Percentiles rank a stretch among this genome's conserved stretches.
Conservation (phyloP, 1,284 basidiomycete genomes). For the Butyriboletus appendiculatus region DNA sequence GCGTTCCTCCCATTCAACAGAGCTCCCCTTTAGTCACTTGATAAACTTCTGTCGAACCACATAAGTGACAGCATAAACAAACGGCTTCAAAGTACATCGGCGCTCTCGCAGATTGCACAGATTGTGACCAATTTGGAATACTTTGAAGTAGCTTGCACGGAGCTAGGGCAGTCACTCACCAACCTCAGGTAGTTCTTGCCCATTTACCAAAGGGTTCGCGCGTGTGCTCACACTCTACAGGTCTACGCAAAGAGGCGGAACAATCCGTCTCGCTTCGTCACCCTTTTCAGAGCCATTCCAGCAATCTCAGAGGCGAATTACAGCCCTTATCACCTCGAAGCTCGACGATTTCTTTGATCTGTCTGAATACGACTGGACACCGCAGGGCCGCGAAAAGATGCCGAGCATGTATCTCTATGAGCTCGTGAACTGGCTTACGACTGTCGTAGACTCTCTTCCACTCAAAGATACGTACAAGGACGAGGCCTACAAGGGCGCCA, state of each 20-base stretch:
- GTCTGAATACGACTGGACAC: constrained; percentile 94
- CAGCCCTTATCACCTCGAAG: constrained; percentile 84
- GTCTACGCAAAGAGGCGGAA: constrained; percentile 82
- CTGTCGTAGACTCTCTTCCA: constrained; percentile 92
- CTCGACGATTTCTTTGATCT: constrained; percentile 97
- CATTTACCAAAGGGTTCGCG: constrained; percentile 10
- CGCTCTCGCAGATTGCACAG: constrained; percentile 93
- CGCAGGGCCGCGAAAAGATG: constrained; percentile 60
- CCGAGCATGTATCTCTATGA: constrained; percentile 95
- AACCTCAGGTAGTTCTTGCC: constrained; percentile 60
- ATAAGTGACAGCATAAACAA: constrained; percentile 80
- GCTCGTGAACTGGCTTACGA: constrained; percentile 94
- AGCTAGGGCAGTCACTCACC: constrained; percentile 87
- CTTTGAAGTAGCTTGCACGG: constrained; percentile 84
- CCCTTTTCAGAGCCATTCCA: constrained; percentile 74
- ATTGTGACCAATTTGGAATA: constrained; percentile 94
- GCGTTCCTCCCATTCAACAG: constrained; percentile 4
- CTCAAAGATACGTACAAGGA: constrained; percentile 87
- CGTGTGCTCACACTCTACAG: constrained; percentile 37
- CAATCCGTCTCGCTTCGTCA: constrained; percentile 67
- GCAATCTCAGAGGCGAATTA: constrained; percentile 78
- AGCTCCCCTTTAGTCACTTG: constrained; percentile 66
- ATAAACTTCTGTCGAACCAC: constrained; percentile 80
- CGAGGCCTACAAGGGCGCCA: constrained; percentile 84
- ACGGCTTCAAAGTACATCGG: constrained; percentile 72